phyloP scores from a whole-genome alignment of 1,284 basidiomycete genomes.

The Ceratobasidium sp. region DNA sequence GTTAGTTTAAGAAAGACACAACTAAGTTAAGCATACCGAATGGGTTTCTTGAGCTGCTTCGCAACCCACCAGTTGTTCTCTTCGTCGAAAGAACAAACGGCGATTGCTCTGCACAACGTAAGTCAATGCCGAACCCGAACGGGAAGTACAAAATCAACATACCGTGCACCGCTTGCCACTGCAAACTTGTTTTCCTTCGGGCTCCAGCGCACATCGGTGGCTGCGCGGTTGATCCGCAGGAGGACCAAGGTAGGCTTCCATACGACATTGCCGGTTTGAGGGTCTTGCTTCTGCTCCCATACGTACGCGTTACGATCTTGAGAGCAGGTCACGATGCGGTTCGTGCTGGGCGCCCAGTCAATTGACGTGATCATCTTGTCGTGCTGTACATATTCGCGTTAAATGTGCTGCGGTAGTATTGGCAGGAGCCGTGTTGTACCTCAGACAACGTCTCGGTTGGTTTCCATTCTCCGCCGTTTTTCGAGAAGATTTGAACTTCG shows the following conservation, averaged over 20 bases:
- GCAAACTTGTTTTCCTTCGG: constrained; percentile 99
- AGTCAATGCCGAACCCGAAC: neutral
- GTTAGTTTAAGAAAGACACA: neutral
- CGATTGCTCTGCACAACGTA: constrained; percentile 74
- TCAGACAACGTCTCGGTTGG: constrained; percentile 85
- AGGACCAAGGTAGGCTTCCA: constrained; percentile 99
- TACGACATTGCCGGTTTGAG: constrained; percentile 69
- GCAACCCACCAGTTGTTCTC: constrained; percentile 99
- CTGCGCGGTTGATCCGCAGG: constrained; percentile 93
- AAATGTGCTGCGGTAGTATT: neutral
- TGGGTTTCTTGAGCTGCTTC: constrained; percentile 96
- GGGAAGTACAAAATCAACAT: constrained; percentile 48
- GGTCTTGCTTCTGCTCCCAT: constrained; percentile 85
- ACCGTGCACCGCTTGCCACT: constrained; percentile 95
- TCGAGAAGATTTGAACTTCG: constrained; percentile 85
- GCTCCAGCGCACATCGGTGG: constrained; percentile 95
- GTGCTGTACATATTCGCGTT: constrained; percentile 68
- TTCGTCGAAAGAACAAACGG: constrained; percentile 93
- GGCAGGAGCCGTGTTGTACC: constrained; percentile 59
- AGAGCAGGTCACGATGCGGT: constrained; percentile 97
- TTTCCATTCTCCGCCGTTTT: constrained; percentile 77
- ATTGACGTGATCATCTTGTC: constrained; percentile 99
- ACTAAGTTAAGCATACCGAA: constrained; percentile 58
- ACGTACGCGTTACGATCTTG: constrained; percentile 99
- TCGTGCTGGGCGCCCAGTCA: constrained; percentile 97